Evolutionary conservation across 2,329 filamentous ascomycete species (phyloP).

Genomic region (Phyllosticta citrichinensis): DNA sequence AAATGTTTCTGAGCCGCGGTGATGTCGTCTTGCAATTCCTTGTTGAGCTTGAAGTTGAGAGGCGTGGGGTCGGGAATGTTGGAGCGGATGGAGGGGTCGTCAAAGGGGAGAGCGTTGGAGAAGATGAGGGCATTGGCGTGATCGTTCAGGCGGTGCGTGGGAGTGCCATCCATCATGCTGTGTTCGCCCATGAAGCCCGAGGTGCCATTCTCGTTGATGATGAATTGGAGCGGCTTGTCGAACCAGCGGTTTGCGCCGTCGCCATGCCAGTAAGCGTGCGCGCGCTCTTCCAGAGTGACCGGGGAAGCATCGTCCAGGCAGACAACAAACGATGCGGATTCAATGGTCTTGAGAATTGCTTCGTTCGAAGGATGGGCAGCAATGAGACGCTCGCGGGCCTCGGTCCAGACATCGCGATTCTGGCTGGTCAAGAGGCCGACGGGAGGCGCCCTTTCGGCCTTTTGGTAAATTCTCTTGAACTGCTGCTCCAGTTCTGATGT

Average conservation of each 20-base stretch:
- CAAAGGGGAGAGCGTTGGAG: constrained; percentile 87
- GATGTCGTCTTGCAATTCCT: constrained; percentile 67
- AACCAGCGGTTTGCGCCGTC: constrained; percentile 94
- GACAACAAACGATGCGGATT: constrained; percentile 81
- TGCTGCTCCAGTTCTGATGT: constrained; percentile 82
- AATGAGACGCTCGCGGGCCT: constrained; percentile 65
- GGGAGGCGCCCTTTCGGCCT: constrained; percentile 60
- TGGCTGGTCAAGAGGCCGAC: constrained; percentile 82
- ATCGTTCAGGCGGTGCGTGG: constrained; percentile 94
- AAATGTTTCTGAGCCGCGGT: constrained; percentile 72
- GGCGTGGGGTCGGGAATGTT: constrained; percentile 71
- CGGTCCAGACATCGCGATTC: constrained; percentile 88
- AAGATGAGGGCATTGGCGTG: constrained; percentile 87
- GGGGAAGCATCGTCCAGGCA: constrained; percentile 88
- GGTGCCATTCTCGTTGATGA: constrained; percentile 95
- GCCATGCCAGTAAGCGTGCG: constrained; percentile 95
- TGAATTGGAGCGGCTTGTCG: constrained; percentile 97
- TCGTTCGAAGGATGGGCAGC: constrained; percentile 70
- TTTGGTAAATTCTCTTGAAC: constrained; percentile 74
- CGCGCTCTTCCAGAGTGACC: constrained; percentile 89
- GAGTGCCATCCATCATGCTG: constrained; percentile 99
- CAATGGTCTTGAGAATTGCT: constrained; percentile 66
- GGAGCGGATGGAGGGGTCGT: constrained; percentile 65
- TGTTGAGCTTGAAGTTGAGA: constrained; percentile 68
- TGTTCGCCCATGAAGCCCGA: constrained; percentile 98